Percentiles rank a stretch among this genome's conserved stretches.
phyloP scores from a whole-genome alignment of 2,329 filamentous ascomycete species.

The Colletotrichum tanaceti region DNA sequence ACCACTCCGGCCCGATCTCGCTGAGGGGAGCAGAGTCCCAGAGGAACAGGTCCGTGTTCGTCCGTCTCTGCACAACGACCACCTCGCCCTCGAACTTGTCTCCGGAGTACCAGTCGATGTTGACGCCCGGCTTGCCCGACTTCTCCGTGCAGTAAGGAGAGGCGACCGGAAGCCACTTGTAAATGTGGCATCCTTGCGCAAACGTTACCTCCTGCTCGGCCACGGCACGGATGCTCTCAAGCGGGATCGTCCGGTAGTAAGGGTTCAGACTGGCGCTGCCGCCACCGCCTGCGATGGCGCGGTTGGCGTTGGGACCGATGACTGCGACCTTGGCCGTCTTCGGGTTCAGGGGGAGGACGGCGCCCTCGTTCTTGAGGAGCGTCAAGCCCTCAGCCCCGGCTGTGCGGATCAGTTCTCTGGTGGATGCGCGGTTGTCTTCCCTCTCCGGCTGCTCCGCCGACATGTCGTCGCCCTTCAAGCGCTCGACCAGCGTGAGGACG shows the following conservation, averaged over 20 bases:
- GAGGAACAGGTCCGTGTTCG: constrained; percentile 75
- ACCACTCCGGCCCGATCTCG: constrained; percentile 72
- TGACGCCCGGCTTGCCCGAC: constrained; percentile 69
- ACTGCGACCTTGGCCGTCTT: constrained; percentile 70
- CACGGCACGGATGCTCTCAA: constrained; percentile 69
- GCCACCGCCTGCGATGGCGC: constrained; percentile 74
- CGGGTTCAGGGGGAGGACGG: constrained; percentile 67
- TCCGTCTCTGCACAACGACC: constrained; percentile 67
- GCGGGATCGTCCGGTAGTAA: constrained; percentile 74
- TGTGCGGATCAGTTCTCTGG: constrained; percentile 68
- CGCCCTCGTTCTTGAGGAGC: constrained; percentile 71
- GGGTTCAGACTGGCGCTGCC: constrained; percentile 76
- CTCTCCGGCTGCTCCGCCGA: constrained; percentile 67
- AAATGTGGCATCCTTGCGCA: constrained; percentile 71
- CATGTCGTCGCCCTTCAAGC: constrained; percentile 70
- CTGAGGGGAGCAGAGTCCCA: constrained; percentile 75
- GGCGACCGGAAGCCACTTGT: constrained; percentile 74
- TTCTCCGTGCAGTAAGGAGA: constrained; percentile 68
- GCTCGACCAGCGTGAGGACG: constrained; percentile 68
- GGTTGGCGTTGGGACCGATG: constrained; percentile 75
- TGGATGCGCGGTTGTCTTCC: constrained; percentile 68
- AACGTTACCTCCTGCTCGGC: constrained; percentile 68
- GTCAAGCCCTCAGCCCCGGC: constrained; percentile 72
- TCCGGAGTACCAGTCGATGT: constrained; percentile 72
- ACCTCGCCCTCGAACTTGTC: constrained; percentile 71